A percentile compares a stretch with the other conserved stretches of the same genome.
Evolutionary conservation across 495 filamentous ascomycete genomes (phyloP).

Genomic region (Cercophora samala): DNA sequence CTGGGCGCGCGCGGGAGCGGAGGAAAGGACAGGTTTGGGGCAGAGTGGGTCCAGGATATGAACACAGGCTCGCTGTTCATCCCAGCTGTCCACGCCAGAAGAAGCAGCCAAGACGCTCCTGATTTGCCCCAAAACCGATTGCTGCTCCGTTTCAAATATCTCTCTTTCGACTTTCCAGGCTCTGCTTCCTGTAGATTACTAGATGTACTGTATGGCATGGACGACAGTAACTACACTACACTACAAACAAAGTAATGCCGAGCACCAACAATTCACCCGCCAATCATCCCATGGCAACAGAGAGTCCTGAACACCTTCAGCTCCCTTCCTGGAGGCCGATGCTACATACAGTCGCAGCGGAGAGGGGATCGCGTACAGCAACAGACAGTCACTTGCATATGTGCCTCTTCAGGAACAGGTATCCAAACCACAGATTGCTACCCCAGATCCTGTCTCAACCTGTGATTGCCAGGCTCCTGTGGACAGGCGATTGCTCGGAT

Average conservation of each 20-base stretch:
- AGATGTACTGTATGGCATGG: no score
- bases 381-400: conserved; percentile 18
- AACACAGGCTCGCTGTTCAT: conserved; percentile 10
- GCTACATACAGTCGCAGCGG: conserved; percentile 22
- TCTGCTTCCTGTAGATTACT: neutral
- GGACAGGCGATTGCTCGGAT: neutral
- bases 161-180: conserved; percentile 10
- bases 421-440: conserved; percentile 2
- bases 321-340: conserved; percentile 14
- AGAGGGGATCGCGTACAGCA: conserved; percentile 18
- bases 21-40: conserved; percentile 10
- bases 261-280: neutral
- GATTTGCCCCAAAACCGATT: conserved; percentile 9
- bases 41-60: conserved; percentile 10
- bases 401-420: conserved; percentile 7
- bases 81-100: conserved; percentile 7
- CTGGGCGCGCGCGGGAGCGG: conserved; percentile 10
- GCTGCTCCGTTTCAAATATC: neutral
- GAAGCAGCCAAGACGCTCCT: conserved; percentile 12
- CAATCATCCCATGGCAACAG: neutral
- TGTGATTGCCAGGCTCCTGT: neutral
- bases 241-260: neutral
- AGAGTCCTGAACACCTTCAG: conserved; percentile 5
- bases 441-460: neutral
- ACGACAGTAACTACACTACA: no score